These are phyloP conservation scores for Hypoxylon sp. DNA, from an alignment of 2,329 filamentous ascomycete species.

Conservation along the genomic window DNA sequence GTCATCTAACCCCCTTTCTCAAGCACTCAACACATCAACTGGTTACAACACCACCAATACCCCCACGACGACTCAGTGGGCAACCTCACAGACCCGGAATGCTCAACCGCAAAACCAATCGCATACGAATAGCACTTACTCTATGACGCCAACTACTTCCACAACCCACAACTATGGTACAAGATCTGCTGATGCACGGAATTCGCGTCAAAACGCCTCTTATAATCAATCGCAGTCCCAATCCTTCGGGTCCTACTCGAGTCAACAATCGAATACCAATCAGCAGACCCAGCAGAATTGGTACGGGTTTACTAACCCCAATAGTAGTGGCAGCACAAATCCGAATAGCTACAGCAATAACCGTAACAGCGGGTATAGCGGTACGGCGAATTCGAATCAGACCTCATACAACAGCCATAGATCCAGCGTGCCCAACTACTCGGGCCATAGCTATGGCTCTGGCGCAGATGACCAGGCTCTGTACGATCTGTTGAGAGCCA, in stretches of 20 bases:
- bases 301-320: conserved; percentile 54
- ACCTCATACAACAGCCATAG: conserved; percentile 44
- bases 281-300: conserved; percentile 55
- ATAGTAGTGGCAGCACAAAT: conserved; percentile 44
- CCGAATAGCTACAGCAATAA: conserved; percentile 47
- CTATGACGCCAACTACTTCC: conserved; percentile 42
- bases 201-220: conserved; percentile 48
- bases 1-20: conserved; percentile 48
- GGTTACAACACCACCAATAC: conserved; percentile 43
- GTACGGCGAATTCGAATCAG: conserved; percentile 23
- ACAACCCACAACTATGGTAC: conserved; percentile 48
- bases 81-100: conserved; percentile 47
- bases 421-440: conserved; percentile 43
- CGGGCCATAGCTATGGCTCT: conserved; percentile 43
- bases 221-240: conserved; percentile 53
- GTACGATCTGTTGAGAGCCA: conserved; percentile 50
- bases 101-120: conserved; percentile 41
- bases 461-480: conserved; percentile 50
- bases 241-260: conserved; percentile 50
- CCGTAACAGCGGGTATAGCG: conserved; percentile 45
- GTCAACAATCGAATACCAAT: conserved; percentile 49
- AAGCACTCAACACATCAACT: conserved; percentile 46
- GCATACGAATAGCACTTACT: conserved; percentile 44
- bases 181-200: conserved; percentile 48
- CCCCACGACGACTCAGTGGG: conserved; percentile 48